Base-by-base conservation (phyloP, 2,329 filamentous ascomycete species). In the Trichophyton rubrum region DNA sequence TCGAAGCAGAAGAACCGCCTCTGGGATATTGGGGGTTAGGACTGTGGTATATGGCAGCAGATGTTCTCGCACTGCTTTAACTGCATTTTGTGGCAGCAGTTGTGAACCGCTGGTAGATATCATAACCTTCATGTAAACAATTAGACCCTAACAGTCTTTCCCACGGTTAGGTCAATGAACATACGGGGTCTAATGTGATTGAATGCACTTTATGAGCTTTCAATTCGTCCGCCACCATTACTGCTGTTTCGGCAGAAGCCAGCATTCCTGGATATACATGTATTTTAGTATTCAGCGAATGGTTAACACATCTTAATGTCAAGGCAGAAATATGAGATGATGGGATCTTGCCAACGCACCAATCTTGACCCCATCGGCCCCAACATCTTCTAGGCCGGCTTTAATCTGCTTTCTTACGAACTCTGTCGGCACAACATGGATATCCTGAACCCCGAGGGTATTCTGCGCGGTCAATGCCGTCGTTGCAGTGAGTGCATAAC, bases 401-500 rank as follows among this genome's bases (percentile, higher is more conserved):
- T 92, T 86, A 62, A 97, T 90, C 74, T 95, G 89, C 77, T 89
- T 88, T 65, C 79, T 79, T 24, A 96, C 84, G 72, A 97, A 96
- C 3, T 80, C 79, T 0, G 88, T 78, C 0, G 92, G 92, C 6
- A 88, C 83, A 60, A 87, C 77, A 69, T 96, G 89, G 58, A 97
- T 89, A 65, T 82, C 89, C 63, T 84, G 79, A 13, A 97, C 90
- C 3, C 90, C 90, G 59, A 82, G 80, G 0, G 93, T 99, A 74
- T 97, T 96, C 71, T 97, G 93, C 15, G 90, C 91, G n/a, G 93
- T 99, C 69, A 99, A 78, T 20, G 92, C 92, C 13, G 92, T 95
- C 8, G 92, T 96, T 22, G 91, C 90, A 58, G 92, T 96, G 85
- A 96, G 95, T 62, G 90, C 90, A 79, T 97, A 97, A 76, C 89